phyloP scores from a whole-genome alignment of 345 rosid species.

The Dimocarpus longan region DNA sequence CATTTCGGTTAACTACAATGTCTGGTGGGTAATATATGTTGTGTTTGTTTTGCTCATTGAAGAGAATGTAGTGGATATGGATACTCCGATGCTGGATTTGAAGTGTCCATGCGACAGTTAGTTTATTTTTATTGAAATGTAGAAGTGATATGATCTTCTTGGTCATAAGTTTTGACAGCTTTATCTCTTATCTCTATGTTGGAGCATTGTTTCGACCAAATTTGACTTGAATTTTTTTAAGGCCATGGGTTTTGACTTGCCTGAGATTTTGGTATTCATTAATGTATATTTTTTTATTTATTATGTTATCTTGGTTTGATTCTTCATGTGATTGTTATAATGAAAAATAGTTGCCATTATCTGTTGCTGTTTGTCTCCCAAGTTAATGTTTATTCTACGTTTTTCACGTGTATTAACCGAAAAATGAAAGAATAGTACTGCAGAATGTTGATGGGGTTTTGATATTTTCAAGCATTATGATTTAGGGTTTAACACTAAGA shows the following conservation, averaged over 20 bases:
- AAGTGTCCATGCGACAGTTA: constrained; percentile 13
- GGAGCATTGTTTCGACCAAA: neutral
- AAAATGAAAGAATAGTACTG: neutral
- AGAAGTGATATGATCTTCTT: neutral
- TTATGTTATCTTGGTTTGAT: constrained; percentile 8
- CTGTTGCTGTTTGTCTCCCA: neutral
- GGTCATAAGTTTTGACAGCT: neutral
- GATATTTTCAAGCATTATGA: neutral
- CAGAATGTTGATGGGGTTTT: neutral
- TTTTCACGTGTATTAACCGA: neutral
- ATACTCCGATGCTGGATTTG: constrained; percentile 18
- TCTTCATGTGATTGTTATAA: constrained; percentile 3
- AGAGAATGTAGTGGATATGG: constrained; percentile 8
- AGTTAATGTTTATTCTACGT: neutral
- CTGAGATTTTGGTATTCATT: constrained; percentile 4
- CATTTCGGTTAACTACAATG: constrained; percentile 33
- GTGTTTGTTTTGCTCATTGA: constrained; percentile 18
- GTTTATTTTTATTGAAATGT: neutral
- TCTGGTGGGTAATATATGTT: constrained; percentile 39
- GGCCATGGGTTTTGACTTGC: neutral
- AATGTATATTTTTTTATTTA: neutral
- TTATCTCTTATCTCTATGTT: neutral
- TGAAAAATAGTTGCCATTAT: neutral
- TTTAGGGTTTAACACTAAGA: neutral
- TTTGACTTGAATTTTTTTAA: constrained; percentile 4